Percentiles rank a stretch among this genome's conserved stretches.
These are phyloP conservation scores for Coemansia sp. DNA, from an alignment of 192 early-diverging fungal species.

Conservation along the genomic window DNA sequence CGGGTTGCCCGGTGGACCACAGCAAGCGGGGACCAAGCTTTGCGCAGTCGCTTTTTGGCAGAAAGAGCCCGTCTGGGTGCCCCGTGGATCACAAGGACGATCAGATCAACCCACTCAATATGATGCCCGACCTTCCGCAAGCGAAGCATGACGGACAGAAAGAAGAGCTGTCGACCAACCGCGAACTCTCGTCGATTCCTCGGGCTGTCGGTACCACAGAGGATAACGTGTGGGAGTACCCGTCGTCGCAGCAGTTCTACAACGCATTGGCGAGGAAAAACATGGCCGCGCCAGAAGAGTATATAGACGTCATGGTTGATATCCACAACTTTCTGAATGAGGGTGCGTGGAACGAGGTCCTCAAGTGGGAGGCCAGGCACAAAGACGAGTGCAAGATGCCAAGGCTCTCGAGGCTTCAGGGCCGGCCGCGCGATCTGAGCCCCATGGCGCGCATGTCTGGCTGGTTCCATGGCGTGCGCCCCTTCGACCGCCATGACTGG, in stretches of 20 bases:
- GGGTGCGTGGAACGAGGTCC: constrained; percentile 89
- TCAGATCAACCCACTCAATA: constrained; percentile 80
- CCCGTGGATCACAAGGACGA: constrained; percentile 56
- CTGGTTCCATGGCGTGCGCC: constrained; percentile 67
- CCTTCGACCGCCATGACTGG: constrained; percentile 99
- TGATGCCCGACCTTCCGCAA: constrained; percentile 84
- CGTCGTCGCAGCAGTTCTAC: constrained; percentile 88
- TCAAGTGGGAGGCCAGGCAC: constrained; percentile 80
- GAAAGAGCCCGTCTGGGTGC: constrained; percentile 30
- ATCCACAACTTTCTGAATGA: constrained; percentile 99
- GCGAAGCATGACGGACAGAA: constrained; percentile 63
- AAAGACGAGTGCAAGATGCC: constrained; percentile 59
- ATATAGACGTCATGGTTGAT: constrained; percentile 88
- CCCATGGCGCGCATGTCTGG: constrained; percentile 63
- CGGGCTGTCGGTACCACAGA: constrained; percentile 22
- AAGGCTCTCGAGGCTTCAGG: constrained; percentile 78
- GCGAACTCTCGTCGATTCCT: constrained; percentile 76
- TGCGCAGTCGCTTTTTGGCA: constrained; percentile 28
- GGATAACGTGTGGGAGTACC: constrained; percentile 73
- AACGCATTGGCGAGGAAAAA: constrained; percentile 83
- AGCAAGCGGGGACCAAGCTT: constrained; percentile 22
- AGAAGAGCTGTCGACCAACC: constrained; percentile 73
- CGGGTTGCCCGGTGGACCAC: constrained; percentile 36
- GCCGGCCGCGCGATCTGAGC: constrained; percentile 74
- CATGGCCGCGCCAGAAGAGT: constrained; percentile 80